Conservation (phyloP, 495 filamentous ascomycete species). For the Tuber melanosporum region DNA sequence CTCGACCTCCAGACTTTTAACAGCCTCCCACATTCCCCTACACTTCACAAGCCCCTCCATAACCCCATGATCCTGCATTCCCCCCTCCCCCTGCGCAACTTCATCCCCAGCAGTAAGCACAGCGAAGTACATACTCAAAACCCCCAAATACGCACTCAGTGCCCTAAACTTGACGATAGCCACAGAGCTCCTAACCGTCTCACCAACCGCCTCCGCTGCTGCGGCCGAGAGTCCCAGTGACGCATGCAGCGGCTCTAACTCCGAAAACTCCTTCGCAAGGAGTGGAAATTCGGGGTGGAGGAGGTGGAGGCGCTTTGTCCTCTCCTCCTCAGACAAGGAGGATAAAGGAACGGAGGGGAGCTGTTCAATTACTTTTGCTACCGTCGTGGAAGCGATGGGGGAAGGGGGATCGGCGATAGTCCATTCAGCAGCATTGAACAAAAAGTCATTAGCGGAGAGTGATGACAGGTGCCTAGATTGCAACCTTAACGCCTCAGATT, state of each 20-base stretch:
- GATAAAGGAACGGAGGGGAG: slow-evolving; percentile 73
- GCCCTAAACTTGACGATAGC: slow-evolving; percentile 67
- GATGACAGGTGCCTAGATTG: slow-evolving; percentile 82
- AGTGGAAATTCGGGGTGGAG: slow-evolving; percentile 89
- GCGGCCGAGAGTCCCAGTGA: slow-evolving; percentile 54
- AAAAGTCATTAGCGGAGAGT: slow-evolving; percentile 84
- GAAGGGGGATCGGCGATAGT: slow-evolving; percentile 47
- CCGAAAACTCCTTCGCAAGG: slow-evolving; percentile 69
- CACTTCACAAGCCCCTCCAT: slow-evolving; percentile 79
- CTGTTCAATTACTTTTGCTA: slow-evolving; percentile 61
- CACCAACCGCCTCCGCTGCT: slow-evolving; percentile 48
- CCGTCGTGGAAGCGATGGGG: slow-evolving; percentile 44
- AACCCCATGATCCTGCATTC: slow-evolving; percentile 73
- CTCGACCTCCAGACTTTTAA: slow-evolving; percentile 54
- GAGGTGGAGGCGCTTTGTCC: slow-evolving; percentile 64
- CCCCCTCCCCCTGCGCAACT: slow-evolving; percentile 53
- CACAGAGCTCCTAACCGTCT: slow-evolving; percentile 45
- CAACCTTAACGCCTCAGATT: slow-evolving; percentile 74
- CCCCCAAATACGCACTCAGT: slow-evolving; percentile 73
- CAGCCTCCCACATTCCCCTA: slow-evolving; percentile 69
- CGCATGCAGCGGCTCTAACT: slow-evolving; percentile 59
- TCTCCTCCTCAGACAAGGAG: slow-evolving; percentile 68
- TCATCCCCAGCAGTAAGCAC: slow-evolving; percentile 60
- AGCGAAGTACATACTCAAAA: slow-evolving; percentile 88
- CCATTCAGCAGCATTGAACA: slow-evolving; percentile 87